Conservation (phyloP, 2,329 filamentous ascomycete species). For the Aureobasidium sp. region DNA sequence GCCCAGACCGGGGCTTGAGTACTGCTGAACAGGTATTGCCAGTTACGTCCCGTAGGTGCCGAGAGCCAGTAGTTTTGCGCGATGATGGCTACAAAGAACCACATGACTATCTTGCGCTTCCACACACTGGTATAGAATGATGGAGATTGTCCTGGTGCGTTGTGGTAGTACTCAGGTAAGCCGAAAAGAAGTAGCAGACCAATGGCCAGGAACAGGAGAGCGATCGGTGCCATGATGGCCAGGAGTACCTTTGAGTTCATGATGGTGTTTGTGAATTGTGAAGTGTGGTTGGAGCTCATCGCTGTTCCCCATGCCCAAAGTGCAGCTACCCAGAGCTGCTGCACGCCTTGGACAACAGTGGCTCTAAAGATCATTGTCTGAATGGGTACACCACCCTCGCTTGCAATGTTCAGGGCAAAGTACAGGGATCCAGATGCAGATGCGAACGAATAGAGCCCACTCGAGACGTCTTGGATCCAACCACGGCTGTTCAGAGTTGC, state of each 20-base stretch:
- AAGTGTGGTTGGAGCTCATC: conserved; percentile 33
- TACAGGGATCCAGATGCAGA: conserved; percentile 55
- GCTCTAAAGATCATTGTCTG: conserved; percentile 58
- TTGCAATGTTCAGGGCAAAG: conserved; percentile 58
- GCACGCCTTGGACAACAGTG: conserved; percentile 56
- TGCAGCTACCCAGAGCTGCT: conserved; percentile 55
- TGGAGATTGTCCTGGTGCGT: conserved; percentile 52
- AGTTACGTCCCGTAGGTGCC: conserved; percentile 57
- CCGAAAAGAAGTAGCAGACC: conserved; percentile 49
- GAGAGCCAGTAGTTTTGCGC: conserved; percentile 60
- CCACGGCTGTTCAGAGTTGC: conserved; percentile 31
- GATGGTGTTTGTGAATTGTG: conserved; percentile 18
- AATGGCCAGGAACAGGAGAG: conserved; percentile 47
- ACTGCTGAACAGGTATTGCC: conserved; percentile 54
- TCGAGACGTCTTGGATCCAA: conserved; percentile 53
- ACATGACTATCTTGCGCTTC: conserved; percentile 55
- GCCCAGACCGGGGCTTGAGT: conserved; percentile 48
- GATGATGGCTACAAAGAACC: conserved; percentile 56
- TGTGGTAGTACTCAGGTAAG: conserved; percentile 57
- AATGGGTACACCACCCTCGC: conserved; percentile 44
- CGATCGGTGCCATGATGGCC: conserved; percentile 50
- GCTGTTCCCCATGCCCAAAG: conserved; percentile 59
- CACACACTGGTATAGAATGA: conserved; percentile 56
- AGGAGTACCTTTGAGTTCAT: conserved; percentile 22
- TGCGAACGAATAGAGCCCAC: conserved; percentile 52